A percentile compares a stretch with the other conserved stretches of the same genome.
Conservation (phyloP, 371 early-diverging fungal genomes). For the Haplosporangium sp. region DNA sequence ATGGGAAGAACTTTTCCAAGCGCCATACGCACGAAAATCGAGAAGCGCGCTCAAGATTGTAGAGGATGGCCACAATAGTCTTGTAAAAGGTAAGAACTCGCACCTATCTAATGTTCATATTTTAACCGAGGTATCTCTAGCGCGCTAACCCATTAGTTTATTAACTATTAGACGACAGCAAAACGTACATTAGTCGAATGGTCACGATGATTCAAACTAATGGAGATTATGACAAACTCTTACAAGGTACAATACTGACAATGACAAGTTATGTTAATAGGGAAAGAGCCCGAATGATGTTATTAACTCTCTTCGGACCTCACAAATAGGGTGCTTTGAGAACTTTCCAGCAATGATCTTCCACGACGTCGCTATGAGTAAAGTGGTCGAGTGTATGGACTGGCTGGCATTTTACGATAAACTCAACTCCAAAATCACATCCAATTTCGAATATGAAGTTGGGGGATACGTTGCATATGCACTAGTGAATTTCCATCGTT, state of each 20-base stretch:
- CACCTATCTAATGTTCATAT: neutral
- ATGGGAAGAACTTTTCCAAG: constrained; percentile 84
- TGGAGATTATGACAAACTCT: constrained; percentile 87
- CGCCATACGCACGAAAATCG: constrained; percentile 46
- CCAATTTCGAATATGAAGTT: constrained; percentile 64
- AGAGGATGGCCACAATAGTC: constrained; percentile 47
- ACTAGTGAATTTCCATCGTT: constrained; percentile 81
- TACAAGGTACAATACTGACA: constrained; percentile 71
- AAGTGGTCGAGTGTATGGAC: constrained; percentile 72
- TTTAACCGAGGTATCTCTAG: neutral
- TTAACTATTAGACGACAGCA: constrained; percentile 30
- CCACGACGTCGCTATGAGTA: constrained; percentile 79
- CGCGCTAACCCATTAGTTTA: neutral
- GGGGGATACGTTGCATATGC: constrained; percentile 80
- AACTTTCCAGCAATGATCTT: constrained; percentile 84
- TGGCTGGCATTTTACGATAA: constrained; percentile 90
- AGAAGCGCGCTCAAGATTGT: constrained; percentile 49
- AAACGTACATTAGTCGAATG: constrained; percentile 65
- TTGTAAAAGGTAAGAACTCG: constrained; percentile 50
- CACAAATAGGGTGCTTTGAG: constrained; percentile 85
- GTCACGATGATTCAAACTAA: constrained; percentile 66
- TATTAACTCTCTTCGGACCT: neutral
- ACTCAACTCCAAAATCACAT: constrained; percentile 64
- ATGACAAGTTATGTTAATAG: neutral
- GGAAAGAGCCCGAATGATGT: neutral